Conservation (phyloP, 805 yeast genomes). For the Teunomyces panamensis region DNA sequence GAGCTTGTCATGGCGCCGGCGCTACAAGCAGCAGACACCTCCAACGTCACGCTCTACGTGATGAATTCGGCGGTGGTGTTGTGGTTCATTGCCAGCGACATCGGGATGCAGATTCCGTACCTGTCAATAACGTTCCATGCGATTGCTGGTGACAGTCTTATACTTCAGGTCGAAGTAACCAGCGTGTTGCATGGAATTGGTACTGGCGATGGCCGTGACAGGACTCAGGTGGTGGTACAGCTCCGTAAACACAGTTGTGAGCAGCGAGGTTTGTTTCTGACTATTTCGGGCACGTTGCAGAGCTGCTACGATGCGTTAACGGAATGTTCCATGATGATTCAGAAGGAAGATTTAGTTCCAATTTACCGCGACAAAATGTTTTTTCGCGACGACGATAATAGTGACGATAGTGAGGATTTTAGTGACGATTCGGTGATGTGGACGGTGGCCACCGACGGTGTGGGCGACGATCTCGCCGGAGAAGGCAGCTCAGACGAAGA, state of each 20-base stretch:
- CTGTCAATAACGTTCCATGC: constrained; percentile 34
- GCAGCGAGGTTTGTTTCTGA: constrained; percentile 11
- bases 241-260: constrained; percentile 7
- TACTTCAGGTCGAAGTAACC: constrained; percentile 31
- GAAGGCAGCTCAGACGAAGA: constrained; percentile 15
- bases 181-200: constrained; percentile 9
- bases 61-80: constrained; percentile 32
- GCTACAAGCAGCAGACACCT: constrained; percentile 8
- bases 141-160: constrained; percentile 15
- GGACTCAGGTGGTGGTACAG: constrained; percentile 13
- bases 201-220: too few relatives aligned
- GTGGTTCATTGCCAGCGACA: constrained; percentile 20
- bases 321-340: constrained; percentile 34
- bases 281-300: constrained; percentile 6
- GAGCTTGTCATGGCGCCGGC: constrained; percentile 10
- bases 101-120: constrained; percentile 36
- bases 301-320: constrained; percentile 31
- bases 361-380: too few relatives aligned
- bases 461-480: constrained; percentile 32
- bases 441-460: too few relatives aligned
- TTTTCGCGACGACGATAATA: too few relatives aligned
- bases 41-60: constrained; percentile 25
- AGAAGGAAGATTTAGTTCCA: too few relatives aligned
- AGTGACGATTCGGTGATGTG: too few relatives aligned
- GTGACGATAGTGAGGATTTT: too few relatives aligned